Conservation (phyloP, 2,329 filamentous ascomycete genomes). For the Albifimbria verrucaria region DNA sequence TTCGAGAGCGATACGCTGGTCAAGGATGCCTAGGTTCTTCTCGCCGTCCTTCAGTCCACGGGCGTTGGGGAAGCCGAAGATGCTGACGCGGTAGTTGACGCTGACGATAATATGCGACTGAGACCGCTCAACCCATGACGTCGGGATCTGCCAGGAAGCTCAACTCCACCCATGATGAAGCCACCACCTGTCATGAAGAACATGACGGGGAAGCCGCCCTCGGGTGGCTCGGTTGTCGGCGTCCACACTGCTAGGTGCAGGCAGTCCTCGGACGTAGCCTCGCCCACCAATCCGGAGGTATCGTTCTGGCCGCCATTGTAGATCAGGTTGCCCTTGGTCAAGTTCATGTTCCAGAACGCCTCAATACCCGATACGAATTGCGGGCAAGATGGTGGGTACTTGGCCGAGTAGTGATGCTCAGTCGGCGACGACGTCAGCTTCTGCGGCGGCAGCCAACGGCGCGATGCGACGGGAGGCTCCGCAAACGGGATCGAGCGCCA, state of each 20-base stretch:
- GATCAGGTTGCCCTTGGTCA: conserved; percentile 14
- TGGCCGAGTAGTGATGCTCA: conserved; percentile 21
- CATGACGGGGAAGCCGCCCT: conserved; percentile 36
- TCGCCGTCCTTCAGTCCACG: conserved; percentile 50
- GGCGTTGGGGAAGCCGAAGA: conserved; percentile 5
- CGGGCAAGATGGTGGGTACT: conserved; percentile 27
- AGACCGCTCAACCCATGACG: conserved; percentile 37
- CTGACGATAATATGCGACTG: conserved; percentile 24
- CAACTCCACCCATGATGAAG: conserved; percentile 38
- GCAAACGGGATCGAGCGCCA: conserved; percentile 36
- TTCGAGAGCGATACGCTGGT: conserved; percentile 2
- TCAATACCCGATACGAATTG: conserved; percentile 24
- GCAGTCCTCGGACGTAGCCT: conserved; percentile 35
- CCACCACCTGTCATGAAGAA: conserved; percentile 47
- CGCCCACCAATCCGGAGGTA: conserved; percentile 15
- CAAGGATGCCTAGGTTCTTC: conserved; percentile 3
- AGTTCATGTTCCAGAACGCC: conserved; percentile 4
- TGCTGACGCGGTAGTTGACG: conserved; percentile 7
- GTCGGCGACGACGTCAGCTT: conserved; percentile 14
- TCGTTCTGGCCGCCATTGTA: conserved; percentile 18
- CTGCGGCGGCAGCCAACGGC: conserved; percentile 25
- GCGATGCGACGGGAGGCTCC: conserved; percentile 26
- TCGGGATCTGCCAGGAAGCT: conserved; percentile 42
- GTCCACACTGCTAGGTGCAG: conserved; percentile 44
- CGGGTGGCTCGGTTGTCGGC: conserved; percentile 18